Evolutionary conservation across 768 basidiomycete species (phyloP).

Genomic region (Xerocomellus chrysenteron): DNA sequence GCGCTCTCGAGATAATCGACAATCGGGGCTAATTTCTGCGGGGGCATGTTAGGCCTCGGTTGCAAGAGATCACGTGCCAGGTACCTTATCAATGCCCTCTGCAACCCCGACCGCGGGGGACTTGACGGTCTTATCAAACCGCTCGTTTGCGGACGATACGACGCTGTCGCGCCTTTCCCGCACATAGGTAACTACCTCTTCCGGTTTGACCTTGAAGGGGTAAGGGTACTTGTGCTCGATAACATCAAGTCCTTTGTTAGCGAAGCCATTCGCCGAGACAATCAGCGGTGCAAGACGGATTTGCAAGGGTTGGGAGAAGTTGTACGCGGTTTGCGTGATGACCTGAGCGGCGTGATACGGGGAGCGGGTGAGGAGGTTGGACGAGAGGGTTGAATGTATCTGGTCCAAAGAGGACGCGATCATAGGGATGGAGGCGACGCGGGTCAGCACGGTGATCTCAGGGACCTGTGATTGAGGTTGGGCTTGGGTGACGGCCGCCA

Average conservation of each 20-base stretch:
- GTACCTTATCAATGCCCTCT: conserved; percentile 71
- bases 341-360: conserved; percentile 66
- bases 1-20: conserved; percentile 69
- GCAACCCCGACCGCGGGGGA: conserved; percentile 61
- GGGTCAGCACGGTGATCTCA: conserved; percentile 58
- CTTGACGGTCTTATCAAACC: conserved; percentile 63
- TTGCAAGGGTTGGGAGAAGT: conserved; percentile 64
- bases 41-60: conserved; percentile 10
- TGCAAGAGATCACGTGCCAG: conserved; percentile 24
- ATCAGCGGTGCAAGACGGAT: conserved; percentile 65
- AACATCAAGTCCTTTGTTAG: conserved; percentile 72
- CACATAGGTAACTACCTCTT: conserved; percentile 63
- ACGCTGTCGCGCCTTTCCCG: conserved; percentile 56
- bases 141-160: conserved; percentile 55
- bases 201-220: conserved; percentile 71
- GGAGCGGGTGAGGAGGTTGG: conserved; percentile 58
- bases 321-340: conserved; percentile 58
- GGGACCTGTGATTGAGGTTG: conserved; percentile 34
- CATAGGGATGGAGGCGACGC: conserved; percentile 73
- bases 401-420: conserved; percentile 62
- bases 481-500: conserved; percentile 37
- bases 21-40: conserved; percentile 68
- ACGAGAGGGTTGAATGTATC: conserved; percentile 57
- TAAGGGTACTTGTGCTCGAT: conserved; percentile 75
- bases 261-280: conserved; percentile 58